Conservation (phyloP, 495 filamentous ascomycete species). For the Penicillium silybi region DNA sequence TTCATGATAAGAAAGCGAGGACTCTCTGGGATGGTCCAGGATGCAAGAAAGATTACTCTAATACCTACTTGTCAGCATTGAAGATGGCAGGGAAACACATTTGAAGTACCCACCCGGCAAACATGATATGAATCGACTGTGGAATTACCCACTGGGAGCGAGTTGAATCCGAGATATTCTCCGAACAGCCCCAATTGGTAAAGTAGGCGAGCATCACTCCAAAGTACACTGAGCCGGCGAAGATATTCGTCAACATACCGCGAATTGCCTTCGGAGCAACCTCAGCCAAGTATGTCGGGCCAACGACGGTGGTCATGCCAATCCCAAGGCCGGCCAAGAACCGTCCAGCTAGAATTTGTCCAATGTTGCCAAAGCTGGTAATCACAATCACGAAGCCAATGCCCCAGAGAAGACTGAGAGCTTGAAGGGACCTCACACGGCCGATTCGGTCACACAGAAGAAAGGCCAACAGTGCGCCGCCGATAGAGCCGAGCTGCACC, state of each 20-base stretch:
- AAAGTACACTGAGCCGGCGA: constrained; percentile 58
- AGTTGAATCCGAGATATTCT: constrained; percentile 45
- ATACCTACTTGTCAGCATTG: too few species aligned
- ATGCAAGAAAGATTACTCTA: constrained; percentile 22
- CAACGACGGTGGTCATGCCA: constrained; percentile 57
- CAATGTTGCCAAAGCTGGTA: constrained; percentile 47
- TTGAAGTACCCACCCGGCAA: too few species aligned
- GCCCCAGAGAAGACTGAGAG: constrained; percentile 55
- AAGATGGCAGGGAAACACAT: too few species aligned
- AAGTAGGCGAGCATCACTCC: constrained; percentile 53
- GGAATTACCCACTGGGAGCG: constrained; percentile 51
- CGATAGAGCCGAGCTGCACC: constrained; percentile 59
- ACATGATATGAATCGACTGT: constrained; percentile 55
- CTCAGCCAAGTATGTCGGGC: constrained; percentile 56
- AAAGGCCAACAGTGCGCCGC: constrained; percentile 56
- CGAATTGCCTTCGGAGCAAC: constrained; percentile 51
- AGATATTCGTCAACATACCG: constrained; percentile 54
- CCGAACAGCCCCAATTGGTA: constrained; percentile 47
- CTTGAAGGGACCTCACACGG: constrained; percentile 56
- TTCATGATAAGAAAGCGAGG: constrained; percentile 45
- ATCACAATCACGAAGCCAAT: constrained; percentile 56
- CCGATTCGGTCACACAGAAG: constrained; percentile 55
- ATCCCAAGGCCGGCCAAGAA: constrained; percentile 61
- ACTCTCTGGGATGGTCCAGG: constrained; percentile 53
- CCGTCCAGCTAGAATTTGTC: constrained; percentile 54